Conservation (phyloP, 73 alveolate genomes). For the Stentor roeselii region DNA sequence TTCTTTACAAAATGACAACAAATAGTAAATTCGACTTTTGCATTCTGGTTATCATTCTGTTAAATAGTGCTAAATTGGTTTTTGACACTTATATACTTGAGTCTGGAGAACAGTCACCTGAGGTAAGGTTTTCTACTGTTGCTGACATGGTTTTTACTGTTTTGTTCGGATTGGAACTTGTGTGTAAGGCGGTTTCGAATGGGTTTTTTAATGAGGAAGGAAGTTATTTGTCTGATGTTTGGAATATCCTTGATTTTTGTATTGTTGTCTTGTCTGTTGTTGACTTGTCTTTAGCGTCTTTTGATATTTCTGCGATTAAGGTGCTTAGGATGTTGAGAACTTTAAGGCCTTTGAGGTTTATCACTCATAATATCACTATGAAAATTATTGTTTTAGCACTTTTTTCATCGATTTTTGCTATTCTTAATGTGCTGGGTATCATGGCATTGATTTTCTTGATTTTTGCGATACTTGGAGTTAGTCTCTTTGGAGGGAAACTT, state of each 20-base stretch:
- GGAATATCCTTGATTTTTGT: slow-evolving; percentile 68
- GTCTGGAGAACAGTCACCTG: slow-evolving; percentile 23
- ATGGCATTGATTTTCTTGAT: slow-evolving; percentile 86
- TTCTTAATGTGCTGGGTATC: slow-evolving; percentile 73
- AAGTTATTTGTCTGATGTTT: slow-evolving; percentile 31
- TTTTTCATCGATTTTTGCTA: slow-evolving; percentile 78
- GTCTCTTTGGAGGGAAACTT: slow-evolving; percentile 75
- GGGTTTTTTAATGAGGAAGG: slow-evolving; percentile 36
- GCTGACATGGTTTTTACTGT: slow-evolving; percentile 76
- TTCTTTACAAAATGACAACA: background rate
- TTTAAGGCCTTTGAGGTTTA: slow-evolving; percentile 85
- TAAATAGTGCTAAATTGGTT: slow-evolving; percentile 30
- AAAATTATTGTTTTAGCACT: slow-evolving; percentile 80
- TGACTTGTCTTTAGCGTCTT: slow-evolving; percentile 64
- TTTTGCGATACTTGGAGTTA: slow-evolving; percentile 86
- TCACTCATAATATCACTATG: slow-evolving; percentile 84
- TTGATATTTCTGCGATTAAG: slow-evolving; percentile 67
- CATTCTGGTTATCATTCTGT: slow-evolving; percentile 1
- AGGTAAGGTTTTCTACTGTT: slow-evolving; percentile 23
- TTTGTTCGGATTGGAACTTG: slow-evolving; percentile 77
- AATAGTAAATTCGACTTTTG: background rate
- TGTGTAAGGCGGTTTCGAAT: slow-evolving; percentile 39
- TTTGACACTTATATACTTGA: slow-evolving; percentile 46
- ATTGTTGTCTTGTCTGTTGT: slow-evolving; percentile 81
- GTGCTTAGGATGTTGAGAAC: slow-evolving; percentile 86